Evolutionary conservation across 768 basidiomycete genomes (phyloP), one percentile per base, ranked within the genome.

Genomic region (Cystobasidium tubakii): DNA sequence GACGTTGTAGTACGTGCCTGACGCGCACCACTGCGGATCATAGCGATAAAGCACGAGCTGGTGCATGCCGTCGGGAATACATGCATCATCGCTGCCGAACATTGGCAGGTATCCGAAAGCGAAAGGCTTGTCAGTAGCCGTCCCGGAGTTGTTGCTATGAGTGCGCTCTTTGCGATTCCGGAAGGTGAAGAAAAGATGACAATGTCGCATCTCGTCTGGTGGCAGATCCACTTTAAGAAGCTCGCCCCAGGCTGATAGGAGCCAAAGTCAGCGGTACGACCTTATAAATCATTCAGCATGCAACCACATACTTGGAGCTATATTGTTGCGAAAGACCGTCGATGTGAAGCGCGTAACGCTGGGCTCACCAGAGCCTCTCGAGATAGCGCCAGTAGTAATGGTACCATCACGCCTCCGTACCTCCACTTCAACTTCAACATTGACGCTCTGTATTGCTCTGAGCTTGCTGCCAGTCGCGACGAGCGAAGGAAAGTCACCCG

Each of bases 181-280:
- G 82, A 97, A 94, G 0, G 91, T 91, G 83, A 98, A 90, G 85
- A 95, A 97, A 17, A 98, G 82, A 79, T 97, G 95, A 87, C 90
- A 93, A 50, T 87, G 85, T 1, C 88, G 87, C 44, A 88, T 84
- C 9, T 86, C 85, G 10, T 87, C 84, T 15, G 84, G 82, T 25
- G 91, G 89, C 10, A 98, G 81, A 2, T 87, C 85, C 19, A 98
- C 83, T 81, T 98, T 98, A 82, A 97, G 85, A 60, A 97, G 86
- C 81, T 98, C 95, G 42, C 91, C 91, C 80, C 88, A 98, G 0
- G 91, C 95, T 0, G 36, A 19, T 17, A 9, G 29, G 13, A 36
- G 23, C 31, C 2, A 12, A 23, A 17, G 23, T 60, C 57, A 60
- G 27, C 27, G 12, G 44, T 27, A 13, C 9, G 4, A 31, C 0